Conservation (phyloP, 2,329 filamentous ascomycete genomes). For the Xylariales sp. region DNA sequence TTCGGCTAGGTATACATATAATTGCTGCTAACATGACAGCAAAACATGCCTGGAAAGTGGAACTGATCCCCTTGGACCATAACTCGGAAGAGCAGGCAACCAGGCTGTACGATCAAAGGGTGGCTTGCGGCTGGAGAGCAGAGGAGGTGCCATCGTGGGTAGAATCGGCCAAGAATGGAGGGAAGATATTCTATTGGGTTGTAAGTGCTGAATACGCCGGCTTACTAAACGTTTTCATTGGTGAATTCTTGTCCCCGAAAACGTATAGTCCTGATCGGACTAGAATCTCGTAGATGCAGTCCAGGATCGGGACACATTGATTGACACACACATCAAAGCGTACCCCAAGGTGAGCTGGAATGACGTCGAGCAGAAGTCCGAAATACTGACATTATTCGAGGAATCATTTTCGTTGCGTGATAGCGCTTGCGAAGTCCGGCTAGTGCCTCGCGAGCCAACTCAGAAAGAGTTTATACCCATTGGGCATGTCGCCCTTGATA, state of each 20-base stretch:
- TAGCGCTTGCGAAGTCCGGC: slow-evolving; percentile 22
- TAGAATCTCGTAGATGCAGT: slow-evolving; percentile 27
- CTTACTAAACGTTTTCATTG: not conserved
- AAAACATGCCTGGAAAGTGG: not conserved
- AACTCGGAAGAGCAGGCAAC: slow-evolving; percentile 32
- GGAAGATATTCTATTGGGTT: slow-evolving; percentile 36
- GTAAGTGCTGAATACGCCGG: slow-evolving; percentile 22
- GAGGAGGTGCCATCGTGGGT: slow-evolving; percentile 33
- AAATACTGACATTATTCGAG: too few relatives aligned
- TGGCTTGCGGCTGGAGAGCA: slow-evolving; percentile 40
- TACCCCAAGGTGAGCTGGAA: slow-evolving; percentile 25
- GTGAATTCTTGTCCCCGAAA: not conserved
- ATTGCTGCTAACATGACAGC: too few relatives aligned
- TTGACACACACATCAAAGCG: slow-evolving; percentile 24
- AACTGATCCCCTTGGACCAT: slow-evolving; percentile 41
- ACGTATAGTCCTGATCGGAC: not conserved
- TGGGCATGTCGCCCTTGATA: slow-evolving; percentile 35
- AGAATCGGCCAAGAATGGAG: slow-evolving; percentile 27
- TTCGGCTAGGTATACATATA: too few relatives aligned
- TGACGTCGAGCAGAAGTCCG: too few relatives aligned
- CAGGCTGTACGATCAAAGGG: slow-evolving; percentile 37
- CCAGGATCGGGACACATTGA: slow-evolving; percentile 23
- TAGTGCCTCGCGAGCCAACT: slow-evolving; percentile 25
- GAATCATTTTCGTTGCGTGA: not conserved
- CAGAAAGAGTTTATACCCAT: slow-evolving; percentile 30